phyloP scores from a whole-genome alignment of 768 basidiomycete species.

The Amanita pseudoporphyria region DNA sequence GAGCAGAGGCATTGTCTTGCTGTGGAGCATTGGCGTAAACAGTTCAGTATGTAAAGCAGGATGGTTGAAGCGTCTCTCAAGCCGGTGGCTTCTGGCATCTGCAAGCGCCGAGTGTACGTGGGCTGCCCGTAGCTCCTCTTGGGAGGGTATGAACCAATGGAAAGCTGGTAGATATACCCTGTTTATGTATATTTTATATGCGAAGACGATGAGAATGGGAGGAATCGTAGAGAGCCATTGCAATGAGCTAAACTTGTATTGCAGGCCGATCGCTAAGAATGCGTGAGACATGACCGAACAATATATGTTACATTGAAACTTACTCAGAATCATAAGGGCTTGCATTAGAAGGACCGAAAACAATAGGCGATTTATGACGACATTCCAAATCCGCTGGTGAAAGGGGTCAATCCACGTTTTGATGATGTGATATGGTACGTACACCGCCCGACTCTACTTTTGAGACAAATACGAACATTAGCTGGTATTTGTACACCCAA shows the following conservation, averaged over 20 bases:
- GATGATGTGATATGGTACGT: slow-evolving; percentile 21
- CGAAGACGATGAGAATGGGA: slow-evolving; percentile 66
- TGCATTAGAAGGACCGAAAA: slow-evolving; percentile 82
- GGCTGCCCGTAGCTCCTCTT: slow-evolving; percentile 62
- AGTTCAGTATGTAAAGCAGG: slow-evolving; percentile 82
- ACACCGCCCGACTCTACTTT: slow-evolving; percentile 92
- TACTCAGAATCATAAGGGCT: slow-evolving; percentile 76
- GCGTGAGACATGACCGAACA: slow-evolving; percentile 3
- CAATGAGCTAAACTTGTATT: slow-evolving; percentile 62
- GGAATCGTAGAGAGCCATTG: slow-evolving; percentile 82
- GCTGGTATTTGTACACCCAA: slow-evolving; percentile 91
- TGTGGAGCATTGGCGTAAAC: slow-evolving; percentile 83
- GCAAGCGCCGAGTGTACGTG: slow-evolving; percentile 72
- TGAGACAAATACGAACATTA: slow-evolving; percentile 89
- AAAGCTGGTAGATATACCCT: slow-evolving; percentile 59
- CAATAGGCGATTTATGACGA: slow-evolving; percentile 83
- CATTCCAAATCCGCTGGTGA: slow-evolving; percentile 81
- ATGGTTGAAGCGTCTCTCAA: slow-evolving; percentile 92
- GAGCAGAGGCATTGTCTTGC: slow-evolving; percentile 75
- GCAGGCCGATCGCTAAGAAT: slow-evolving; percentile 70
- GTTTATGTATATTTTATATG: slow-evolving; percentile 81
- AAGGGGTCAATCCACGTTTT: slow-evolving; percentile 5
- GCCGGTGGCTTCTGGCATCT: slow-evolving; percentile 61
- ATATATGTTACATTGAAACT: slow-evolving; percentile 19
- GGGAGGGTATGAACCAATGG: slow-evolving; percentile 77